Percentiles rank a stretch among this genome's conserved stretches.
Conservation (phyloP, 2,329 filamentous ascomycete genomes). For the Rutstroemia sydowiana region DNA sequence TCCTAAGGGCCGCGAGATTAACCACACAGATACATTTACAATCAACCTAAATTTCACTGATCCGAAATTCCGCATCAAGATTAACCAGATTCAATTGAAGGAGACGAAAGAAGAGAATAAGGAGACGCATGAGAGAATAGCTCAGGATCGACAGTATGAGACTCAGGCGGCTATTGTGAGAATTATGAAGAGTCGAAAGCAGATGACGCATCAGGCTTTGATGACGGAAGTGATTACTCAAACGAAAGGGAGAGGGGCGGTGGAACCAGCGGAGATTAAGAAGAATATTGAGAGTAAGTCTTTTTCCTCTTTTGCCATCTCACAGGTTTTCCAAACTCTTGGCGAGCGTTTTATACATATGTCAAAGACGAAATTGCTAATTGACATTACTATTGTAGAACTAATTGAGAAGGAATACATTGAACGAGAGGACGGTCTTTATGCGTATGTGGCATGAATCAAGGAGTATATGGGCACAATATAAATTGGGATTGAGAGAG, state of each 20-base stretch:
- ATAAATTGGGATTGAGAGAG: background rate
- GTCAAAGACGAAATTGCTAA: too few species aligned
- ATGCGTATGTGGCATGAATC: constrained; percentile 60
- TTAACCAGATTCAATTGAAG: constrained; percentile 96
- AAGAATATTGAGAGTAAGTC: constrained; percentile 85
- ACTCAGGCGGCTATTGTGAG: constrained; percentile 94
- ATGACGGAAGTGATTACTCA: constrained; percentile 88
- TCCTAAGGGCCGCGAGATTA: constrained; percentile 77
- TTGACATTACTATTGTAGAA: constrained; percentile 33
- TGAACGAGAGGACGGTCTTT: constrained; percentile 64
- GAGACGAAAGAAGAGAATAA: constrained; percentile 95
- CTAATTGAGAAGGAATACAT: constrained; percentile 92
- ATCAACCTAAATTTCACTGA: constrained; percentile 74
- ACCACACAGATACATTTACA: constrained; percentile 70
- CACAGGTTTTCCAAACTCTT: too few species aligned
- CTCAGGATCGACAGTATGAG: constrained; percentile 86
- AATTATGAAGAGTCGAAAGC: constrained; percentile 93
- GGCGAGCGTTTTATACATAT: too few species aligned
- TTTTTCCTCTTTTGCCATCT: constrained; percentile 1
- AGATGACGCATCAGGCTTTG: constrained; percentile 76
- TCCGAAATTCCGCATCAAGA: constrained; percentile 85
- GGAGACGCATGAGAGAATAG: constrained; percentile 84
- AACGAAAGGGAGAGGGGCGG: constrained; percentile 76
- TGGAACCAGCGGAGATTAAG: constrained; percentile 87
- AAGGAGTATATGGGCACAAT: background rate